Evolutionary conservation across 495 filamentous ascomycete genomes (phyloP).

Genomic region (Umbilicaria muhlenbergii): DNA sequence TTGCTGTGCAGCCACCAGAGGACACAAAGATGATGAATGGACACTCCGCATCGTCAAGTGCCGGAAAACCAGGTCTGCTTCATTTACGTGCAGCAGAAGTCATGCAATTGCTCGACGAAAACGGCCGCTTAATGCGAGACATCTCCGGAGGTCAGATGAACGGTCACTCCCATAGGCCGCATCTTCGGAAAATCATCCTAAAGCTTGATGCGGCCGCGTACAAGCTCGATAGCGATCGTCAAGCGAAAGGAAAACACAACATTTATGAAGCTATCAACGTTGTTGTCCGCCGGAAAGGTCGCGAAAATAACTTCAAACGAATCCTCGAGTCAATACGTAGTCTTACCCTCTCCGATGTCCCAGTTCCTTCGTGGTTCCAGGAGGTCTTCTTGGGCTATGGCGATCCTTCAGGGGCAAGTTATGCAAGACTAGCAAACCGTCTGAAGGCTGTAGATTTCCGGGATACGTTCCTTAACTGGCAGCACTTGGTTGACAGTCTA

Average conservation of each 20-base stretch:
- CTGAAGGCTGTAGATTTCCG: slow-evolving; percentile 70
- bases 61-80: slow-evolving; percentile 46
- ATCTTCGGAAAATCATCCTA: slow-evolving; percentile 55
- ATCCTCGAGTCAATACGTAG: slow-evolving; percentile 82
- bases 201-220: slow-evolving; percentile 69
- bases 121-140: slow-evolving; percentile 61
- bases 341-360: slow-evolving; percentile 70
- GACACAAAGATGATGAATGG: slow-evolving; percentile 39
- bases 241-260: slow-evolving; percentile 48
- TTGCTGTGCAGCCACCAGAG: slow-evolving; percentile 48
- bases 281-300: slow-evolving; percentile 63
- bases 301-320: slow-evolving; percentile 96
- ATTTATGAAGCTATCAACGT: slow-evolving; percentile 81
- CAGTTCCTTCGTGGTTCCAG: slow-evolving; percentile 81
- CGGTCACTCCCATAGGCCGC: slow-evolving; percentile 34
- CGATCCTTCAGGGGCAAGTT: slow-evolving; percentile 75
- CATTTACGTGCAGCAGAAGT: slow-evolving; percentile 73
- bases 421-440: slow-evolving; percentile 65
- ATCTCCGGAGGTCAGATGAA: slow-evolving; percentile 32
- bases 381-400: slow-evolving; percentile 96
- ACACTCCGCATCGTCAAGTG: slow-evolving; percentile 30
- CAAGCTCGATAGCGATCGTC: slow-evolving; percentile 56
- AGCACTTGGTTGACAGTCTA: slow-evolving; percentile 78
- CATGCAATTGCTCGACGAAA: slow-evolving; percentile 76
- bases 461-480: slow-evolving; percentile 92